Percentiles rank a stretch among this genome's conserved stretches.
Evolutionary conservation across 116 monocot species (phyloP).

Genomic region (Trichopus zeylanicus): DNA sequence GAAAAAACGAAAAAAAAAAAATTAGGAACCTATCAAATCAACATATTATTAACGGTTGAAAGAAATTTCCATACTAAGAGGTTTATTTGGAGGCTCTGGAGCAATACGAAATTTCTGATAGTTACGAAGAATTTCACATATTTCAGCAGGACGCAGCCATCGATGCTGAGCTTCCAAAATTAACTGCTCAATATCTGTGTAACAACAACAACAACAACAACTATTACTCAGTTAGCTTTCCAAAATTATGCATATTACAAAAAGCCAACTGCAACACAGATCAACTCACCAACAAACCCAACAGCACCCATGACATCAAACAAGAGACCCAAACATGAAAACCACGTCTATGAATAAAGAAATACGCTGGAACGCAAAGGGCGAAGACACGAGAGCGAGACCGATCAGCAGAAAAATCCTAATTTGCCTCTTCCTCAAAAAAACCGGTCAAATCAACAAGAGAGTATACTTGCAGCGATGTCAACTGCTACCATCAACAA

Average conservation of each 20-base stretch:
- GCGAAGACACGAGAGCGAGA: too few species aligned
- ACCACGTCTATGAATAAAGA: too few species aligned
- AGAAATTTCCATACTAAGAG: conserved; percentile 37
- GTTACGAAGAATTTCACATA: conserved; percentile 69
- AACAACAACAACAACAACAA: neutral
- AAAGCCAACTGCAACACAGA: too few species aligned
- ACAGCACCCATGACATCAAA: neutral
- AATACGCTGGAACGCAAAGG: too few species aligned
- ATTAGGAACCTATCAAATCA: neutral
- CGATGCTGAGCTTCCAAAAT: conserved; percentile 54
- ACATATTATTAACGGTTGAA: neutral
- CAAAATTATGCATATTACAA: neutral
- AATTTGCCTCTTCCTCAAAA: too few species aligned
- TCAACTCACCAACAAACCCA: neutral
- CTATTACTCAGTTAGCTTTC: too few species aligned
- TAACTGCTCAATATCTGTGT: conserved; percentile 62
- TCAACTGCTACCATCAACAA: neutral
- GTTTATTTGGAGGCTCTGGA: conserved; percentile 58
- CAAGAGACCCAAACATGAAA: too few species aligned
- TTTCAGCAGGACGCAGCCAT: conserved; percentile 73
- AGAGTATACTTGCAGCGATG: neutral
- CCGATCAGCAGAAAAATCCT: too few species aligned
- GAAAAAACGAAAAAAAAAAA: neutral
- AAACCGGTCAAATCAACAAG: neutral
- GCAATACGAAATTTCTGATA: conserved; percentile 53